These are phyloP conservation scores for Chenopodium formosanum DNA, from an alignment of 148 eudicot genomes.

Conservation along the genomic window DNA sequence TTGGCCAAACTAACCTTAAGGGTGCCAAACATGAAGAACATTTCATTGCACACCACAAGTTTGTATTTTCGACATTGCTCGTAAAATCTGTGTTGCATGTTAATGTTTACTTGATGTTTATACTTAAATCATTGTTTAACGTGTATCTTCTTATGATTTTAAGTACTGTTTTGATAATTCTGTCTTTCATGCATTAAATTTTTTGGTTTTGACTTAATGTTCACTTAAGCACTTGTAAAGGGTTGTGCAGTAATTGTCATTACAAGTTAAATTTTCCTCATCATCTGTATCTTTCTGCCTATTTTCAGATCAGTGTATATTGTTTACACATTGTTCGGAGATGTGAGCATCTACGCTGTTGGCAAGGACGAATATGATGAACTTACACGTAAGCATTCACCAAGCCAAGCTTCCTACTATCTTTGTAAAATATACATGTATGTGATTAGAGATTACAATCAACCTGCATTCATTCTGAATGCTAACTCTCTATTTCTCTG, in stretches of 20 bases:
- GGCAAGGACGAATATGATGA: slow-evolving; percentile 32
- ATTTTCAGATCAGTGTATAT: slow-evolving; percentile 23
- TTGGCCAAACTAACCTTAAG: slow-evolving; percentile 26
- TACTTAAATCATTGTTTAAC: too few relatives aligned
- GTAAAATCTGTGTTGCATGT: neutral
- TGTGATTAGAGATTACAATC: neutral
- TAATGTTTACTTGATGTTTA: neutral
- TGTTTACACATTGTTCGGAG: slow-evolving; percentile 25
- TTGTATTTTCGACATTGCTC: neutral
- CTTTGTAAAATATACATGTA: neutral
- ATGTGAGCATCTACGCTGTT: slow-evolving; percentile 24
- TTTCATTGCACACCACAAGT: slow-evolving; percentile 33
- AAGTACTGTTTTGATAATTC: too few relatives aligned
- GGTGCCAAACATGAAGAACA: slow-evolving; percentile 19
- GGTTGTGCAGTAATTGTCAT: too few relatives aligned
- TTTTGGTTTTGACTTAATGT: too few relatives aligned
- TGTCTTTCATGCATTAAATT: too few relatives aligned
- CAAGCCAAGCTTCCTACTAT: neutral
- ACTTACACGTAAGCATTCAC: slow-evolving; percentile 9
- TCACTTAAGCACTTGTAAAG: too few relatives aligned
- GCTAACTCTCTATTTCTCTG: neutral
- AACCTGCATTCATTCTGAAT: neutral
- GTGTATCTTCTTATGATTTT: too few relatives aligned
- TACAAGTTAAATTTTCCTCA: neutral
- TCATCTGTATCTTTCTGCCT: neutral